Conservation (phyloP, 495 filamentous ascomycete species). For the Aspergillus egyptiacus region DNA sequence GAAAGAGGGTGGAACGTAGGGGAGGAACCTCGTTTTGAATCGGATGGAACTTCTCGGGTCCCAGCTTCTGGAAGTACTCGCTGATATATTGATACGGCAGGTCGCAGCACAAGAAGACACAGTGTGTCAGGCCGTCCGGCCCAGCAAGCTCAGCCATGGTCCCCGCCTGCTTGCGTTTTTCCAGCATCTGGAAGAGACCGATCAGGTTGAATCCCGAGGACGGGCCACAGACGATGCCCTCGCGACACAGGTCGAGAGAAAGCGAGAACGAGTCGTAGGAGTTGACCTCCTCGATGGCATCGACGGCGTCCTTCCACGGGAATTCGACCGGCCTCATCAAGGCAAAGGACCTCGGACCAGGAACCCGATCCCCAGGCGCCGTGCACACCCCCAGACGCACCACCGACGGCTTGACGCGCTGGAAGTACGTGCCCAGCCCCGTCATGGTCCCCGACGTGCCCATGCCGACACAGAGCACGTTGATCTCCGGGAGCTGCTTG, state of each 20-base stretch:
- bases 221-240: constrained; percentile 55
- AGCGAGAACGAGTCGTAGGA: constrained; percentile 48
- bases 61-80: constrained; percentile 54
- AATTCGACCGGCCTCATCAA: constrained; percentile 49
- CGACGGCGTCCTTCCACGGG: constrained; percentile 51
- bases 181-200: constrained; percentile 48
- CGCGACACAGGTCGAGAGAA: constrained; percentile 49
- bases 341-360: constrained; percentile 50
- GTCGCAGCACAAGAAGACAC: constrained; percentile 57
- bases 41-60: constrained; percentile 43
- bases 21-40: constrained; percentile 49
- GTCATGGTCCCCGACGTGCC: constrained; percentile 53
- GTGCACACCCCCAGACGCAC: constrained; percentile 50
- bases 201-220: constrained; percentile 54
- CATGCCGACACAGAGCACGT: constrained; percentile 52
- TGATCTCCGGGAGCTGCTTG: constrained; percentile 52
- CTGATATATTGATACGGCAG: constrained; percentile 59
- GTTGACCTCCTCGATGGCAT: constrained; percentile 48
- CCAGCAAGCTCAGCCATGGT: constrained; percentile 40
- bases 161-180: constrained; percentile 40
- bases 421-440: constrained; percentile 50
- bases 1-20: constrained; percentile 8
- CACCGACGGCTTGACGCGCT: constrained; percentile 46
- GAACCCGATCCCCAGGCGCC: constrained; percentile 49
- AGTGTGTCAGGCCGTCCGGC: constrained; percentile 42